Percentiles rank a stretch among this genome's conserved stretches.
phyloP scores from a whole-genome alignment of 257 asterid species.

The Paulownia fortunei region DNA sequence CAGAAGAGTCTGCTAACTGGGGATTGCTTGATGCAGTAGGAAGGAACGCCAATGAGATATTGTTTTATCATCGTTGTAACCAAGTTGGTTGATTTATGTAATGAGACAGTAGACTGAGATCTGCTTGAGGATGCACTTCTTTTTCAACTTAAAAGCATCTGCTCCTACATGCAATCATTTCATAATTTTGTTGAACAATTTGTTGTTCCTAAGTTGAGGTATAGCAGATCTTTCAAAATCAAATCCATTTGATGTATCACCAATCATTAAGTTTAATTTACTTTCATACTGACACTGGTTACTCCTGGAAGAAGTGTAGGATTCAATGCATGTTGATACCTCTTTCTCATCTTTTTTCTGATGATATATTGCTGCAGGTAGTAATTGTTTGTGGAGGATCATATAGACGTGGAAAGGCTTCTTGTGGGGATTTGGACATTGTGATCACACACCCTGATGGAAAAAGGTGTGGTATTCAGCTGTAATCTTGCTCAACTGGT shows the following conservation, averaged over 20 bases:
- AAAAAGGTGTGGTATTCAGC: slow-evolving; percentile 55
- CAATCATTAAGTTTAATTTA: not conserved
- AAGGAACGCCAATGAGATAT: not conserved
- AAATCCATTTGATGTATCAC: not conserved
- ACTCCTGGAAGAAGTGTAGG: slow-evolving; percentile 23
- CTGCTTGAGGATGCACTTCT: slow-evolving; percentile 9
- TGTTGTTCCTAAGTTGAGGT: not conserved
- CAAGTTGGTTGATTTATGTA: slow-evolving; percentile 16
- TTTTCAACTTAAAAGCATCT: not conserved
- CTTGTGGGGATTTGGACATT: slow-evolving; percentile 96
- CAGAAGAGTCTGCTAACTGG: not conserved
- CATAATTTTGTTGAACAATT: slow-evolving; percentile 1
- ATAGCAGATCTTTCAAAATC: not conserved
- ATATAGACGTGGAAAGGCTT: slow-evolving; percentile 89
- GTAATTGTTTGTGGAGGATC: slow-evolving; percentile 91
- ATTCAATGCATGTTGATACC: slow-evolving; percentile 15
- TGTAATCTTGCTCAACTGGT: slow-evolving; percentile 24
- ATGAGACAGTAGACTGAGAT: not conserved
- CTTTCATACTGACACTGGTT: not conserved
- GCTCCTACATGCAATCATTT: not conserved
- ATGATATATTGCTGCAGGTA: slow-evolving; percentile 52
- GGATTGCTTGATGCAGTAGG: not conserved
- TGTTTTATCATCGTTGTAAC: not conserved
- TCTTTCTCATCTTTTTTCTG: slow-evolving; percentile 27
- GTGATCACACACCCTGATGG: slow-evolving; percentile 94